These are phyloP conservation scores for Limtongozyma cylindracea DNA, from an alignment of 805 yeast genomes.

Conservation along the genomic window DNA sequence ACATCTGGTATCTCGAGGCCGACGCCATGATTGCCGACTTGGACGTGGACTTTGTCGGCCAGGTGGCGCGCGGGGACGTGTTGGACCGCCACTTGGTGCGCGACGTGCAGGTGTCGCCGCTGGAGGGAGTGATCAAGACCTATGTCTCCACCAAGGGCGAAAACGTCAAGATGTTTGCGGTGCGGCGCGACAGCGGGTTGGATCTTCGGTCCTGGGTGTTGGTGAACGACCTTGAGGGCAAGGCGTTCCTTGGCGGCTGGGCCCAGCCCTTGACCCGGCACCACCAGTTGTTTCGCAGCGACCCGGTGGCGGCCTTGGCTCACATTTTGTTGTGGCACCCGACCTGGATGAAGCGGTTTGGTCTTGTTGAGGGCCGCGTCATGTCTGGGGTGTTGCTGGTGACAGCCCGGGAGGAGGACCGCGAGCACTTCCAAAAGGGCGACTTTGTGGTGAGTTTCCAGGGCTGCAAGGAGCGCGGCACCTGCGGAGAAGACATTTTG, in stretches of 20 bases:
- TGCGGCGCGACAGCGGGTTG: slow-evolving; percentile 42
- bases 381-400: slow-evolving; percentile 8
- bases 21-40: slow-evolving; percentile 56
- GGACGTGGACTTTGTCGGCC: slow-evolving; percentile 29
- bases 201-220: slow-evolving; percentile 53
- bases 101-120: slow-evolving; percentile 53
- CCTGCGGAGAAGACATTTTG: too few species aligned
- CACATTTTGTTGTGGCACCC: slow-evolving; percentile 95
- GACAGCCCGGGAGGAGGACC: slow-evolving; percentile 5
- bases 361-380: slow-evolving; percentile 31
- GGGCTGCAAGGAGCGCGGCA: too few species aligned
- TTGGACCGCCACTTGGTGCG: slow-evolving; percentile 37
- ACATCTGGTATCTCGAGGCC: slow-evolving; percentile 74
- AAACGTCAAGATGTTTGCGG: slow-evolving; percentile 30
- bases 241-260: slow-evolving; percentile 60
- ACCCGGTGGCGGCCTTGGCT: slow-evolving; percentile 46
- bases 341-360: slow-evolving; percentile 40
- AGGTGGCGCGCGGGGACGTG: slow-evolving; percentile 31
- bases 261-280: slow-evolving; percentile 42
- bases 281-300: slow-evolving; percentile 32
- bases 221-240: slow-evolving; percentile 36
- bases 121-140: slow-evolving; percentile 41
- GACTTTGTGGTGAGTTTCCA: slow-evolving; percentile 51
- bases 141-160: slow-evolving; percentile 23
- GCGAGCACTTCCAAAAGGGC: slow-evolving; percentile 26